Conservation (phyloP, 2,329 filamentous ascomycete genomes). For the Penicillium janthinellum region DNA sequence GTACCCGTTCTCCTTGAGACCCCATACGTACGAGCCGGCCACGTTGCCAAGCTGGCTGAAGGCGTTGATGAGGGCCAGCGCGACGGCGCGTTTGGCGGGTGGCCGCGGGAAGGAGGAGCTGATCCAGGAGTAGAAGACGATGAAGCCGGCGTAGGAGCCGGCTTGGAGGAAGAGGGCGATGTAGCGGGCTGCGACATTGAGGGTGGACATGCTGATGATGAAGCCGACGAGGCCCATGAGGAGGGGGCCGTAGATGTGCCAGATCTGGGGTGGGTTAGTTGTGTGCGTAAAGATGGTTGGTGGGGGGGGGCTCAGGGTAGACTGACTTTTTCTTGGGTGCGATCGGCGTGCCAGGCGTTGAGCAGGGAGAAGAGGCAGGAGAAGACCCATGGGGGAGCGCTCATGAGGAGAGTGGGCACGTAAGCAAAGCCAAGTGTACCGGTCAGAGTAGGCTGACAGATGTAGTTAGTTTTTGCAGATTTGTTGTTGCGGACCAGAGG, state of each 20-base stretch:
- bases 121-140: conserved; percentile 36
- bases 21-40: conserved; percentile 66
- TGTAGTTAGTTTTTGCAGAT: conserved; percentile 5
- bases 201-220: conserved; percentile 61
- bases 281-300: background rate
- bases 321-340: conserved; percentile 50
- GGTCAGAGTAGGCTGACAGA: conserved; percentile 27
- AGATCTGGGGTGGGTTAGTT: conserved; percentile 47
- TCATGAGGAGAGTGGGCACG: conserved; percentile 33
- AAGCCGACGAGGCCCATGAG: conserved; percentile 58
- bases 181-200: conserved; percentile 60
- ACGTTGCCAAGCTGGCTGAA: conserved; percentile 61
- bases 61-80: conserved; percentile 74
- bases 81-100: conserved; percentile 73
- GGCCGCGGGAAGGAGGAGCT: conserved; percentile 63
- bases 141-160: conserved; percentile 56
- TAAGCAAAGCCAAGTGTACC: conserved; percentile 31
- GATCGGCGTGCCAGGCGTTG: conserved; percentile 60
- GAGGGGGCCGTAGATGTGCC: conserved; percentile 60
- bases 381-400: conserved; percentile 57
- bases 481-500: no score
- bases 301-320: background rate
- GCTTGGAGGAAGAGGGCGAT: conserved; percentile 63
- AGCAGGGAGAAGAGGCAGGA: conserved; percentile 59
- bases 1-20: conserved; percentile 61